These are phyloP conservation scores for Acorus calamus DNA, from an alignment of 106 monocot species.

Conservation along the genomic window DNA sequence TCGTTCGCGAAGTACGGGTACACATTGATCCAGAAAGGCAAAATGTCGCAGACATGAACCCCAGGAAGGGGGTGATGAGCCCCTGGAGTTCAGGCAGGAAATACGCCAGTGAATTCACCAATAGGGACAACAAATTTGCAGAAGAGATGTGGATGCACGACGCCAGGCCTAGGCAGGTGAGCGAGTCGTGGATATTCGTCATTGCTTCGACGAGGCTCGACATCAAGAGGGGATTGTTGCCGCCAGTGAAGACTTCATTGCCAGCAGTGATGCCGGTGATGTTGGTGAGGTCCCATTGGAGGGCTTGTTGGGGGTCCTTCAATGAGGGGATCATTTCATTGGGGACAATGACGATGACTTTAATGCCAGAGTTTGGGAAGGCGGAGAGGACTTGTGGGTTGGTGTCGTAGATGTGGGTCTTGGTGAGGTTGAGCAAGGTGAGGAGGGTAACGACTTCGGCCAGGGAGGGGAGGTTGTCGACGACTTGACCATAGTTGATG, in stretches of 20 bases:
- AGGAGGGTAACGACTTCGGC: not conserved
- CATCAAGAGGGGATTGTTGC: not conserved
- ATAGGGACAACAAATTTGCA: too few relatives aligned
- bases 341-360: slow-evolving; percentile 8
- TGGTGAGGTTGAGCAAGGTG: slow-evolving; percentile 5
- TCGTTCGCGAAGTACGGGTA: slow-evolving; percentile 23
- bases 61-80: too few relatives aligned
- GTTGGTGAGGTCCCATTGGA: not conserved
- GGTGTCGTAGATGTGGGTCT: slow-evolving; percentile 4
- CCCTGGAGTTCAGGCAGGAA: too few relatives aligned
- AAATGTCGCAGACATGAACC: not conserved
- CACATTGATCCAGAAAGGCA: slow-evolving; percentile 12
- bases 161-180: not conserved
- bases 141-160: too few relatives aligned
- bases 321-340: not conserved
- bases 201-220: not conserved
- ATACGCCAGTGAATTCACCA: too few relatives aligned
- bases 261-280: not conserved
- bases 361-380: slow-evolving; percentile 4
- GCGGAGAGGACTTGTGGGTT: slow-evolving; percentile 4
- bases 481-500: slow-evolving; percentile 10
- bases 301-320: not conserved
- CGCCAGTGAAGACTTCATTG: not conserved
- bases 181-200: slow-evolving; percentile 4
- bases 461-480: slow-evolving; percentile 6